Percentiles rank a stretch among this genome's conserved stretches.
Conservation (phyloP, 495 filamentous ascomycete genomes). For the Glarea lozoyensis region DNA sequence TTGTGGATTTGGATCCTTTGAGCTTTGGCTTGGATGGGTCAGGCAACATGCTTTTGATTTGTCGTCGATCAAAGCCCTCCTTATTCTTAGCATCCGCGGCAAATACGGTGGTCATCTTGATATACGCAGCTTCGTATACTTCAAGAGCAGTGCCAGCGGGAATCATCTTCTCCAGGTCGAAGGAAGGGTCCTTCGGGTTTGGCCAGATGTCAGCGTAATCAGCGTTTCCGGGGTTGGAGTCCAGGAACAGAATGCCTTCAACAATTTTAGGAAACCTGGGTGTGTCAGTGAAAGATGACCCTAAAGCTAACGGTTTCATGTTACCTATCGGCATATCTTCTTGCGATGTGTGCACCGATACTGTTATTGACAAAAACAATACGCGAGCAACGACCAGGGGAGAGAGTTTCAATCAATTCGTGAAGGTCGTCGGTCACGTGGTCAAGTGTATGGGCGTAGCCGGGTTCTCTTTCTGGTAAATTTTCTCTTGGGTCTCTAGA, state of each 20-base stretch:
- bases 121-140: background rate
- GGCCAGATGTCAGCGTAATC: background rate
- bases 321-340: background rate
- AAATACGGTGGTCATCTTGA: background rate
- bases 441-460: background rate
- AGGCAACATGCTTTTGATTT: background rate
- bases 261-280: background rate
- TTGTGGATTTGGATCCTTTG: background rate
- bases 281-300: background rate
- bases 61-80: background rate
- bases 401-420: background rate
- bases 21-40: background rate
- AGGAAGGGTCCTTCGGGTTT: background rate
- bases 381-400: background rate
- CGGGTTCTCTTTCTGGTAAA: background rate
- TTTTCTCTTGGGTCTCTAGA: background rate
- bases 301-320: background rate
- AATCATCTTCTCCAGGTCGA: background rate
- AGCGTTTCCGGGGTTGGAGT: background rate
- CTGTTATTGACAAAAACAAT: background rate
- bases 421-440: background rate
- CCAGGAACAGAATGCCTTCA: background rate
- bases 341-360: background rate
- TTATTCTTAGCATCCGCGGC: background rate
- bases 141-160: background rate